Percentiles rank a stretch among this genome's conserved stretches.
phyloP scores from a whole-genome alignment of 2,329 filamentous ascomycete species.

The Aureobasidium uvarum region DNA sequence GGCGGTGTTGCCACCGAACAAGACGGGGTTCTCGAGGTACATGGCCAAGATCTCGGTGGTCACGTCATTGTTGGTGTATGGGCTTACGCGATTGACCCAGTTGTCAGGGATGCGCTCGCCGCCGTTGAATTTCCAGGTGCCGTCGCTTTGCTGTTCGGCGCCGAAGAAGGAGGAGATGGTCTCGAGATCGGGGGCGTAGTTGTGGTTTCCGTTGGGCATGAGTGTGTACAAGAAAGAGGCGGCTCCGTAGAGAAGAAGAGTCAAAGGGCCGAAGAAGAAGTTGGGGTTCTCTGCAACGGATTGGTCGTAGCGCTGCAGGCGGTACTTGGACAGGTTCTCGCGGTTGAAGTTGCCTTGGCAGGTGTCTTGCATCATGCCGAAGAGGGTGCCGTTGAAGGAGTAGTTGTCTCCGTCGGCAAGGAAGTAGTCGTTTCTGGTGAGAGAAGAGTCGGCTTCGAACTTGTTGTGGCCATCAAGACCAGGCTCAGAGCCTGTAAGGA shows the following conservation, averaged over 20 bases:
- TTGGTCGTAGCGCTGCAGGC: constrained; percentile 44
- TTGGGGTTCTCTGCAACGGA: constrained; percentile 42
- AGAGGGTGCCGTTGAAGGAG: constrained; percentile 45
- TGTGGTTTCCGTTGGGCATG: constrained; percentile 40
- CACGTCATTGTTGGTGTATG: constrained; percentile 42
- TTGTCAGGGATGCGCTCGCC: constrained; percentile 45
- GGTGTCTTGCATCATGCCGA: constrained; percentile 41
- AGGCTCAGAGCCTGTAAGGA: constrained; percentile 41
- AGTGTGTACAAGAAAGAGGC: constrained; percentile 48
- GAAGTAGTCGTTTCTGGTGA: constrained; percentile 47
- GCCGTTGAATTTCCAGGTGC: constrained; percentile 42
- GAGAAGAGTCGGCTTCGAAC: constrained; percentile 45
- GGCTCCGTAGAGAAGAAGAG: constrained; percentile 45
- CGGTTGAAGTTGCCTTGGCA: constrained; percentile 41
- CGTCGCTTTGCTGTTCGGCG: constrained; percentile 41
- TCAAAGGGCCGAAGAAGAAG: constrained; percentile 46
- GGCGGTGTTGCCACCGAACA: constrained; percentile 47
- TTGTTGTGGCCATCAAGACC: constrained; percentile 49
- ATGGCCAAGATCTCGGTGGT: constrained; percentile 43
- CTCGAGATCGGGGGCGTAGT: constrained; percentile 38
- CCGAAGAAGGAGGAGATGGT: constrained; percentile 46
- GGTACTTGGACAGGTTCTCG: constrained; percentile 42
- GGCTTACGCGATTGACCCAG: constrained; percentile 41
- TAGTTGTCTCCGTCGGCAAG: constrained; percentile 41
- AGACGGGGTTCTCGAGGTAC: constrained; percentile 46